Evolutionary conservation across 768 basidiomycete species (phyloP).

Genomic region (Leccinum fibrillosum): DNA sequence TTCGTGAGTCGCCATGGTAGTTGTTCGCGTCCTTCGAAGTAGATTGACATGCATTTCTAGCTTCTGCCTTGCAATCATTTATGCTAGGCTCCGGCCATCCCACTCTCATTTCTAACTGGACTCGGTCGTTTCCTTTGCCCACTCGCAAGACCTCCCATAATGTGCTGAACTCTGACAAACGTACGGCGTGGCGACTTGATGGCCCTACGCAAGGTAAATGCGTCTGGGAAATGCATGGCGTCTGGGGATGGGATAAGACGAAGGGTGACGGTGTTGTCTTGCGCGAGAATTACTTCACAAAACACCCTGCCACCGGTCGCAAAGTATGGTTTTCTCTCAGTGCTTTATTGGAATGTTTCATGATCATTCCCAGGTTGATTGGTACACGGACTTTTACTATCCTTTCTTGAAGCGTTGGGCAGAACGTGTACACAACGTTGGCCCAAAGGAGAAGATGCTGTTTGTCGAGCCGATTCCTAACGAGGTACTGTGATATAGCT

Average conservation of each 20-base stretch:
- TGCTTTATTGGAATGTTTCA: neutral
- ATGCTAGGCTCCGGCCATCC: slow-evolving; percentile 89
- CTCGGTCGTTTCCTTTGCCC: slow-evolving; percentile 85
- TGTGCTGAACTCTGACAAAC: slow-evolving; percentile 56
- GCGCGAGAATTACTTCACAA: slow-evolving; percentile 80
- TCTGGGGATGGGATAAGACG: slow-evolving; percentile 83
- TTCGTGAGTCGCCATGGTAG: slow-evolving; percentile 50
- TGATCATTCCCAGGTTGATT: slow-evolving; percentile 57
- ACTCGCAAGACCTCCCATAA: slow-evolving; percentile 59
- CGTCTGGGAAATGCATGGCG: slow-evolving; percentile 88
- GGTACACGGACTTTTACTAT: slow-evolving; percentile 84
- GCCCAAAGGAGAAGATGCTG: slow-evolving; percentile 53
- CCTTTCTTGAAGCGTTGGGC: slow-evolving; percentile 74
- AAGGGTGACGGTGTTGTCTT: slow-evolving; percentile 71
- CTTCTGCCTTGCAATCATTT: slow-evolving; percentile 85
- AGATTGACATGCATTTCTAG: slow-evolving; percentile 32
- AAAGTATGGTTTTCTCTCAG: slow-evolving; percentile 42
- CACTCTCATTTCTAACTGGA: slow-evolving; percentile 74
- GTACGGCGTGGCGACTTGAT: slow-evolving; percentile 67
- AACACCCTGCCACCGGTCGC: slow-evolving; percentile 59
- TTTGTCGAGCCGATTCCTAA: slow-evolving; percentile 92
- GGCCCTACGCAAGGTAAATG: slow-evolving; percentile 74
- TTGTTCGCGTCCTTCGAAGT: neutral
- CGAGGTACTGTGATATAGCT: slow-evolving; percentile 52
- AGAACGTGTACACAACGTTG: slow-evolving; percentile 48